Percentiles rank a stretch among this genome's conserved stretches.
Evolutionary conservation across 2,329 filamentous ascomycete species (phyloP).

Genomic region (Conoideocrella luteorostrata): DNA sequence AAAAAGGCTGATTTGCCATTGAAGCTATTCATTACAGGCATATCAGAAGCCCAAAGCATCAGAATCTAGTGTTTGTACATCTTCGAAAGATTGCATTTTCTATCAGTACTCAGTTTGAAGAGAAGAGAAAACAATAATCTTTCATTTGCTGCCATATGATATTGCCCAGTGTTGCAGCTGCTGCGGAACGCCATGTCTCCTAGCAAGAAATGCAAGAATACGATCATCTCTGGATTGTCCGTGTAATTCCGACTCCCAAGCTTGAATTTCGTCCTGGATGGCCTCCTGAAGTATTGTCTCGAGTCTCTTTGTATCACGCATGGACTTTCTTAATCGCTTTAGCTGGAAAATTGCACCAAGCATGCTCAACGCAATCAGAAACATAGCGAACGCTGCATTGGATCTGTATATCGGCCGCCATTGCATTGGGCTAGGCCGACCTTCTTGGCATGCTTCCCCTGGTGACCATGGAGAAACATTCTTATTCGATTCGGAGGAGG

Average conservation of each 20-base stretch:
- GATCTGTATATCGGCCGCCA: conserved; percentile 8
- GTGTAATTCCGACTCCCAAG: conserved; percentile 1
- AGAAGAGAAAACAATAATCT: too few species aligned
- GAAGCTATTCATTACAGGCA: too few species aligned
- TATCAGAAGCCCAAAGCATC: too few species aligned
- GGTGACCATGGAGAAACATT: too few species aligned
- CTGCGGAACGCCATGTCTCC: conserved; percentile 4
- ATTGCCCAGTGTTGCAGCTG: background rate
- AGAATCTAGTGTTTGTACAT: too few species aligned
- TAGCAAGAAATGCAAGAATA: conserved; percentile 12
- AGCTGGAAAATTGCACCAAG: conserved; percentile 5
- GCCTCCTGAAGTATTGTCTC: conserved; percentile 8
- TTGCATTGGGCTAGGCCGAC: background rate
- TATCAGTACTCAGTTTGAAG: too few species aligned
- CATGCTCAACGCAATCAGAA: conserved; percentile 10
- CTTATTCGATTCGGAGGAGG: too few species aligned
- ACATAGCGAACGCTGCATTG: conserved; percentile 10
- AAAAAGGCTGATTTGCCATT: too few species aligned
- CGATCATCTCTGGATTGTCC: conserved; percentile 14
- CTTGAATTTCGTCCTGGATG: conserved; percentile 5
- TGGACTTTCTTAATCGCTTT: background rate
- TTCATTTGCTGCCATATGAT: too few species aligned
- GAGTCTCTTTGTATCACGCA: conserved; percentile 26
- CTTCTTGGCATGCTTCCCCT: background rate
- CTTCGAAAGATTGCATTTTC: too few species aligned